These are phyloP conservation scores for Malassezia arunalokei DNA, from an alignment of 1,284 basidiomycete genomes.

Conservation along the genomic window DNA sequence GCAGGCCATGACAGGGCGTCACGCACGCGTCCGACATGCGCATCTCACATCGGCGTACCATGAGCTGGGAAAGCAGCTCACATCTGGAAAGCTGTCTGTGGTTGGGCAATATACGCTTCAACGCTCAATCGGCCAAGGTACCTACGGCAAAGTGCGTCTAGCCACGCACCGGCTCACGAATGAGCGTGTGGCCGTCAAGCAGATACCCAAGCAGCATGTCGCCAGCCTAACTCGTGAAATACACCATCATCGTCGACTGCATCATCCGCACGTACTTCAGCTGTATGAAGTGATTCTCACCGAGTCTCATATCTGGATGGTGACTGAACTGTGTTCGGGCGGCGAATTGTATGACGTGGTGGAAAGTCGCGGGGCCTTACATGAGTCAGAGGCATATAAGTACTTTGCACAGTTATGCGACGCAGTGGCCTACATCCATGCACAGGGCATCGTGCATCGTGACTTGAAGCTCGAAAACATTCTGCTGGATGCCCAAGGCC, in stretches of 20 bases:
- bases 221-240: slow-evolving; percentile 81
- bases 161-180: slow-evolving; percentile 75
- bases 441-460: slow-evolving; percentile 48
- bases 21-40: slow-evolving; percentile 6
- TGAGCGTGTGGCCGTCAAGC: slow-evolving; percentile 69
- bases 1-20: not conserved
- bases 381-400: slow-evolving; percentile 41
- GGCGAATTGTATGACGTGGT: slow-evolving; percentile 54
- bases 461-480: slow-evolving; percentile 53
- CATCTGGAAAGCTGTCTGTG: slow-evolving; percentile 72
- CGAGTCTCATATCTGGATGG: slow-evolving; percentile 86
- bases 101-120: slow-evolving; percentile 92
- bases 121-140: slow-evolving; percentile 88
- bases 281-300: slow-evolving; percentile 97
- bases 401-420: slow-evolving; percentile 48
- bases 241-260: slow-evolving; percentile 89
- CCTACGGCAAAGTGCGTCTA: slow-evolving; percentile 76
- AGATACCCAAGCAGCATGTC: slow-evolving; percentile 74
- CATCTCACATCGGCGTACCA: slow-evolving; percentile 80
- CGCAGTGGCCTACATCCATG: slow-evolving; percentile 48
- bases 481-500: slow-evolving; percentile 47
- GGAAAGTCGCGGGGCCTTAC: slow-evolving; percentile 46
- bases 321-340: slow-evolving; percentile 88
- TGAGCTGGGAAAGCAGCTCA: slow-evolving; percentile 86
- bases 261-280: slow-evolving; percentile 86